These are phyloP conservation scores for Lobulomyces angularis DNA, from an alignment of 192 early-diverging fungal species.

Conservation along the genomic window DNA sequence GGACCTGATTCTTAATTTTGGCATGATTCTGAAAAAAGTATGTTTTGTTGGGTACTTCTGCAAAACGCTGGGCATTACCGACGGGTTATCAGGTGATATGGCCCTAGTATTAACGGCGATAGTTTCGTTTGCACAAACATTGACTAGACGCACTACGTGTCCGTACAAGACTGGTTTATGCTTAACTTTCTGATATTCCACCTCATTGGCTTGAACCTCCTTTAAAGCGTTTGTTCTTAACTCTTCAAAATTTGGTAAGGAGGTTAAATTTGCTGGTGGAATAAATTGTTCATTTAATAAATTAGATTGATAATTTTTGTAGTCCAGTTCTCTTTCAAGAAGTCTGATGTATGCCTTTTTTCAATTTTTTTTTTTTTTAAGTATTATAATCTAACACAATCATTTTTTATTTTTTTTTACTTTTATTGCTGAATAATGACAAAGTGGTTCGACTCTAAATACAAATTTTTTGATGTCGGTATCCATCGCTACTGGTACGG, in stretches of 20 bases:
- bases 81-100: constrained; percentile 10
- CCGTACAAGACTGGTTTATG: constrained; percentile 15
- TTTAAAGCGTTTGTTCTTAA: constrained; percentile 11
- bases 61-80: constrained; percentile 12
- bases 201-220: constrained; percentile 15
- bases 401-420: background rate
- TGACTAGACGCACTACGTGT: constrained; percentile 12
- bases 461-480: too few species aligned
- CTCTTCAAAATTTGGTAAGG: constrained; percentile 3
- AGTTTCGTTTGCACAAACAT: constrained; percentile 12
- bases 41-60: constrained; percentile 4
- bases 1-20: constrained; percentile 19
- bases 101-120: constrained; percentile 13
- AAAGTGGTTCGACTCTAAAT: constrained; percentile 17
- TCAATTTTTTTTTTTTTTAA: background rate
- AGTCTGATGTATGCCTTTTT: constrained; percentile 7
- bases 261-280: background rate
- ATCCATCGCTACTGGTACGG: too few species aligned
- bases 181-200: constrained; percentile 10
- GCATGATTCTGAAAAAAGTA: constrained; percentile 16
- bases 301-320: constrained; percentile 8
- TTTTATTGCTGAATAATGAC: constrained; percentile 12
- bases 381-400: constrained; percentile 5
- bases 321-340: constrained; percentile 10
- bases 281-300: constrained; percentile 3